Evolutionary conservation across 441 rosid species (phyloP).

Genomic region (Geranium incanum): DNA sequence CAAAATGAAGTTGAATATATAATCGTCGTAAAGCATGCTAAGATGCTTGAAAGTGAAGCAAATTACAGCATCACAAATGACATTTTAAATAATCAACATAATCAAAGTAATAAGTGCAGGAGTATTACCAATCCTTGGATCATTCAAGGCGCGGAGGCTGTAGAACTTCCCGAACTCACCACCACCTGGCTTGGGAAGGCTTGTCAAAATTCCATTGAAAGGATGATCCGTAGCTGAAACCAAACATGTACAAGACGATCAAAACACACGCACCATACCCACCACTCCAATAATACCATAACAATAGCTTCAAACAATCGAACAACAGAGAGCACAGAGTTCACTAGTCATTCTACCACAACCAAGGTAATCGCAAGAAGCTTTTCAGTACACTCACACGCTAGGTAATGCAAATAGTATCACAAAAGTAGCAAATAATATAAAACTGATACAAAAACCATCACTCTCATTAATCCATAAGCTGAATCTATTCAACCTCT

Average conservation of each 20-base stretch:
- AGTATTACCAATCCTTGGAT: conserved; percentile 79
- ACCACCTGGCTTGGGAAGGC: conserved; percentile 92
- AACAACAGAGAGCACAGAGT: background rate
- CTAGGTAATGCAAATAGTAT: background rate
- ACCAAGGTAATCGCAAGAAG: background rate
- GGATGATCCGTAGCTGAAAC: conserved; percentile 85
- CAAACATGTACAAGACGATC: background rate
- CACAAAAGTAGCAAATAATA: background rate
- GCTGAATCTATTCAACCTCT: background rate
- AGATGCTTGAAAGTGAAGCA: background rate
- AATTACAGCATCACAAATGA: background rate
- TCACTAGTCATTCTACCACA: background rate
- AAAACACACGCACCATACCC: background rate
- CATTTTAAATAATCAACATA: background rate
- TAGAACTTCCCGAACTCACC: conserved; percentile 96
- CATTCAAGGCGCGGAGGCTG: conserved; percentile 85
- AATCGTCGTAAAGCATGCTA: background rate
- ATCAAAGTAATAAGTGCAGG: background rate
- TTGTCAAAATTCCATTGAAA: conserved; percentile 68
- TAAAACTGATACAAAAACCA: background rate
- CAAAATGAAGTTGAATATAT: background rate
- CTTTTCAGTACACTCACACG: background rate
- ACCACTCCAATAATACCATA: background rate
- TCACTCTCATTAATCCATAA: background rate
- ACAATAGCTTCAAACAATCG: background rate